Evolutionary conservation across 192 early-diverging fungal genomes (phyloP).

Genomic region (Phlyctochytrium arcticum): DNA sequence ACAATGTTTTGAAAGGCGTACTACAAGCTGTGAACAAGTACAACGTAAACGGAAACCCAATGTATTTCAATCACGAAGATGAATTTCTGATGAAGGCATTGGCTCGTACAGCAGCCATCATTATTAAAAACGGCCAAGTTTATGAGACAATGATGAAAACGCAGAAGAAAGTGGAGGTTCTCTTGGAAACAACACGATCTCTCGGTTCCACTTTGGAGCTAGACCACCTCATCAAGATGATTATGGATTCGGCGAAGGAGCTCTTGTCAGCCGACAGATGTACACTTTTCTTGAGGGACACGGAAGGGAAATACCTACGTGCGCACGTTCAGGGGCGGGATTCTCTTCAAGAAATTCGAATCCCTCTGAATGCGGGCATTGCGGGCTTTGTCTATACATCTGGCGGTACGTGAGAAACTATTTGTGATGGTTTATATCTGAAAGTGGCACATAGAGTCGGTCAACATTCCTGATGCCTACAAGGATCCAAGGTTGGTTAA

Average conservation of each 20-base stretch:
- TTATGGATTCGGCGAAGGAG: constrained; percentile 49
- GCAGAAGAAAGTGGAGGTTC: constrained; percentile 44
- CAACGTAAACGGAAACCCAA: constrained; percentile 16
- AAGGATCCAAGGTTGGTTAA: constrained; percentile 30
- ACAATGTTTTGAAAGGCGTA: constrained; percentile 36
- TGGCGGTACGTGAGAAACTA: constrained; percentile 43
- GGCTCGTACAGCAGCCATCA: not conserved
- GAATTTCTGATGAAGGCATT: constrained; percentile 44
- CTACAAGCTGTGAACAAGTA: constrained; percentile 44
- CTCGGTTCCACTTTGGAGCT: constrained; percentile 42
- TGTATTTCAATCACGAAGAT: constrained; percentile 47
- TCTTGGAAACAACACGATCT: constrained; percentile 40
- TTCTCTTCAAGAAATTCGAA: constrained; percentile 47
- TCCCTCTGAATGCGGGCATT: constrained; percentile 46
- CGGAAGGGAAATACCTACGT: constrained; percentile 45
- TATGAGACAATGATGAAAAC: constrained; percentile 44
- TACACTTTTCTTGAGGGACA: constrained; percentile 43
- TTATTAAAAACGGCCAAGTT: constrained; percentile 13
- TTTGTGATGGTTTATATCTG: constrained; percentile 21
- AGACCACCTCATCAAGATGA: constrained; percentile 39
- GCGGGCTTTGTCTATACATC: constrained; percentile 47
- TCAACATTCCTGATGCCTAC: constrained; percentile 31
- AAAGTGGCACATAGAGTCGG: not conserved
- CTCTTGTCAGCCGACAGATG: constrained; percentile 45
- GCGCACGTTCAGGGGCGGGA: constrained; percentile 45